Conservation (phyloP, 306 rosid genomes). For the Rosa lucieae region DNA sequence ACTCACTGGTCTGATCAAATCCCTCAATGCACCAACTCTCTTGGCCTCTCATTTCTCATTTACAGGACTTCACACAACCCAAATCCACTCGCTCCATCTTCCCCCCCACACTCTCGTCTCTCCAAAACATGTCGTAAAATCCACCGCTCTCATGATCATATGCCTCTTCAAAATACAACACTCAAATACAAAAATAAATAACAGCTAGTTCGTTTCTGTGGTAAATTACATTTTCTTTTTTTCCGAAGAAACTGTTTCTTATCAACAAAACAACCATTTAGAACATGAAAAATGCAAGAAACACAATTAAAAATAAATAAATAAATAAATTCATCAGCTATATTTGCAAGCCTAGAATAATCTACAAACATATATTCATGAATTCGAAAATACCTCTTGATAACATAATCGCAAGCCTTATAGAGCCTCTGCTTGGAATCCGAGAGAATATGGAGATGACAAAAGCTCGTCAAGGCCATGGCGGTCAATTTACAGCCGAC, state of each 20-base stretch:
- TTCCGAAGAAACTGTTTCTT: too few species aligned
- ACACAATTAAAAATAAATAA: not conserved
- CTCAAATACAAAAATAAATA: not conserved
- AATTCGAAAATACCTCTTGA: slow-evolving; percentile 44
- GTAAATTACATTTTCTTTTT: not conserved
- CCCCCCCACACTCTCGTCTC: not conserved
- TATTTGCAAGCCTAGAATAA: not conserved
- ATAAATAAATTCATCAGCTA: not conserved
- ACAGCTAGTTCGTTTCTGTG: not conserved
- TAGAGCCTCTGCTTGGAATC: slow-evolving; percentile 74
- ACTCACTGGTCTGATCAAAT: not conserved
- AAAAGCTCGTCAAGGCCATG: slow-evolving; percentile 67
- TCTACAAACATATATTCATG: too few species aligned
- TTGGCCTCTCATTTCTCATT: not conserved
- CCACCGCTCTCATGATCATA: not conserved
- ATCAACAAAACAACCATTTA: too few species aligned
- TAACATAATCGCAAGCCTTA: slow-evolving; percentile 52
- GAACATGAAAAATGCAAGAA: too few species aligned
- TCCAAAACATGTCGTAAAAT: not conserved
- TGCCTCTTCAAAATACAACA: not conserved
- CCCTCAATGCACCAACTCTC: not conserved
- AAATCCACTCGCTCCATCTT: not conserved
- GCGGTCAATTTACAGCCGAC: slow-evolving; percentile 51
- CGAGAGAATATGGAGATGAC: slow-evolving; percentile 60
- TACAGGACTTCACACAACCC: not conserved